Conservation (phyloP, 2,329 filamentous ascomycete species). For the Pseudogymnoascus destructans region DNA sequence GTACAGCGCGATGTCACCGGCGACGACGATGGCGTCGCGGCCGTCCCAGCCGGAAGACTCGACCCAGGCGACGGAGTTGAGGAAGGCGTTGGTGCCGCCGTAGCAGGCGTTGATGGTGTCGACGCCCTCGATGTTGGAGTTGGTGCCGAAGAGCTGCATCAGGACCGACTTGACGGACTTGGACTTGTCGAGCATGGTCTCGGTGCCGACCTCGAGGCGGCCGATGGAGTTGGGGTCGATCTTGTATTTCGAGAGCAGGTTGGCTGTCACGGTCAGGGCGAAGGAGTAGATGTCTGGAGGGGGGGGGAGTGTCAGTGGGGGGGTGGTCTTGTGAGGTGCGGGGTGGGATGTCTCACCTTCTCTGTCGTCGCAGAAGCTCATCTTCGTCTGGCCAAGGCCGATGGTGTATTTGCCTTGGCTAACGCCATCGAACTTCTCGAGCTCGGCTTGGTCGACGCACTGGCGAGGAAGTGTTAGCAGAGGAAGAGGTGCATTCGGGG, state of each 20-base stretch:
- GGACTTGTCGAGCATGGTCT: constrained; percentile 79
- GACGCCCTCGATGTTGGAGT: constrained; percentile 72
- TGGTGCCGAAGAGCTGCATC: constrained; percentile 76
- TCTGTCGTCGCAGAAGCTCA: constrained; percentile 83
- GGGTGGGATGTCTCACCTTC: constrained; percentile 46
- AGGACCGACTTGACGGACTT: constrained; percentile 82
- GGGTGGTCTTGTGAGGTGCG: not conserved
- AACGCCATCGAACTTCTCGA: constrained; percentile 80
- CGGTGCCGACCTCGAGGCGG: constrained; percentile 72
- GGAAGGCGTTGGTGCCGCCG: constrained; percentile 70
- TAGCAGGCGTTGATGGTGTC: constrained; percentile 81
- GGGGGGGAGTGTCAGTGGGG: constrained; percentile 9
- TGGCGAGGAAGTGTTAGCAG: constrained; percentile 28
- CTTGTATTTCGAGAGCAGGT: constrained; percentile 70
- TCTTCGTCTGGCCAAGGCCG: constrained; percentile 80
- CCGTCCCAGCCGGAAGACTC: constrained; percentile 82
- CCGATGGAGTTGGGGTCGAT: constrained; percentile 68
- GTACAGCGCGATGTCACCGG: constrained; percentile 74
- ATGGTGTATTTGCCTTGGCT: constrained; percentile 78
- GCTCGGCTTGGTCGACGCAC: constrained; percentile 74
- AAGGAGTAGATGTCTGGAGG: constrained; percentile 73
- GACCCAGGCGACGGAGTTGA: constrained; percentile 76
- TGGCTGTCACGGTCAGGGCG: constrained; percentile 63
- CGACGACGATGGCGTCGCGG: constrained; percentile 65
- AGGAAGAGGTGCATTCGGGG: not conserved